phyloP scores from a whole-genome alignment of 148 eudicot species.

The Persicaria tinctoria region DNA sequence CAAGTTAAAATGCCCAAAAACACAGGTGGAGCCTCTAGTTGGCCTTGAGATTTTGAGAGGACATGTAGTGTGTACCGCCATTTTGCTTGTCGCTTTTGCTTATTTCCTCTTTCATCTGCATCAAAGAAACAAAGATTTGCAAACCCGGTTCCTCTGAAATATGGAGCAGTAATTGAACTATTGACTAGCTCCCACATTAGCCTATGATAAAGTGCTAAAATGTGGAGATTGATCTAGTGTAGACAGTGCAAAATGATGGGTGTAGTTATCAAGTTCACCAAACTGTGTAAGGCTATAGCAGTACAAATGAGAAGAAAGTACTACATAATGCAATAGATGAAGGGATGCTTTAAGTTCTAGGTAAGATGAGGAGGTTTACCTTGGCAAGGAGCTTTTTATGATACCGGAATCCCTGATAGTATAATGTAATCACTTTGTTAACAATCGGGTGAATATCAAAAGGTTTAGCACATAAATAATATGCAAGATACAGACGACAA shows the following conservation, averaged over 20 bases:
- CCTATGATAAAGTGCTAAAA: no score
- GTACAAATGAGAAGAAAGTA: not conserved
- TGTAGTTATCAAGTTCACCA: no score
- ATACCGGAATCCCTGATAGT: conserved; percentile 74
- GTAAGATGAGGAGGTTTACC: conserved; percentile 34
- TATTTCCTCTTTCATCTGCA: conserved; percentile 62
- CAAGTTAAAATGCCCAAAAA: not conserved
- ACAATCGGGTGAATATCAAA: not conserved
- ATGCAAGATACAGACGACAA: not conserved
- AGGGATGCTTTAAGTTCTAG: not conserved
- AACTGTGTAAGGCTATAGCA: not conserved
- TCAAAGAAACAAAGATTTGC: not conserved
- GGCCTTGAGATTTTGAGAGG: conserved; percentile 23
- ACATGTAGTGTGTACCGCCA: conserved; percentile 20
- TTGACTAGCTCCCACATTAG: no score
- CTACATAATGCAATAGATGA: not conserved
- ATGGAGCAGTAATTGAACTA: no score
- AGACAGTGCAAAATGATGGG: no score
- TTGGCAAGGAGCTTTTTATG: conserved; percentile 79
- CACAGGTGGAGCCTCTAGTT: conserved; percentile 17
- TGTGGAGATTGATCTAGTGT: no score
- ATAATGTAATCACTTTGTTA: not conserved
- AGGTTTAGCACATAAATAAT: not conserved
- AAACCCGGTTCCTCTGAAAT: no score
- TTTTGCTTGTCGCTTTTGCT: conserved; percentile 29